phyloP scores from a whole-genome alignment of 108 stramenopile genomes.

The Discostella stelligeroides region DNA sequence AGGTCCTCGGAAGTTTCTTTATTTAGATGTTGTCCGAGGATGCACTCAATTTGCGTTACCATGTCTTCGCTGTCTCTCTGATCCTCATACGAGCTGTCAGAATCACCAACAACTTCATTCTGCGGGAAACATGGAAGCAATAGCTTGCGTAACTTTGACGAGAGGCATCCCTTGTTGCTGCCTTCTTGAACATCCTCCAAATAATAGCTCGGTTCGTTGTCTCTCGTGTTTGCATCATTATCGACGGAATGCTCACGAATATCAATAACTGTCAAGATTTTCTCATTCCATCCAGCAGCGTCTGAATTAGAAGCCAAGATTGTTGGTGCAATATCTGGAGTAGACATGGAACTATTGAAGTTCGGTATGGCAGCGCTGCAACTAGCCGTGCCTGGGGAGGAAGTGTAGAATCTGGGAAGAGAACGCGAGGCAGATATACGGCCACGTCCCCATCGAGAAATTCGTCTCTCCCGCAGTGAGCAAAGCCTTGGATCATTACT shows the following conservation, averaged over 20 bases:
- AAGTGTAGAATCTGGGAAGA: not conserved
- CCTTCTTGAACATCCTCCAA: not conserved
- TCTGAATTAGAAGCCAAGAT: slow-evolving; percentile 1
- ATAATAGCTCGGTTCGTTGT: not conserved
- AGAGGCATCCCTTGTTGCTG: not conserved
- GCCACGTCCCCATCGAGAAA: not conserved
- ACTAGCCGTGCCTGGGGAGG: not conserved
- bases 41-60: slow-evolving; percentile 16
- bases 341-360: too few species aligned
- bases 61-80: not conserved
- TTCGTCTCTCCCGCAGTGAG: too few species aligned
- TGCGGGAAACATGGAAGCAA: slow-evolving; percentile 1
- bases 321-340: not conserved
- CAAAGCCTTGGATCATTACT: too few species aligned
- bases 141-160: not conserved
- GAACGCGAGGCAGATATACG: slow-evolving; percentile 1
- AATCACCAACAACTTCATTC: not conserved
- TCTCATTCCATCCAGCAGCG: not conserved
- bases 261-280: not conserved
- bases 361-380: not conserved
- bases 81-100: not conserved
- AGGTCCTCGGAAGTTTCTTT: not conserved
- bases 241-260: not conserved
- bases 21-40: not conserved
- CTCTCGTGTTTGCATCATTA: not conserved